Percentiles rank a stretch among this genome's conserved stretches.
phyloP scores from a whole-genome alignment of 768 basidiomycete genomes.

The Serpula lacrymans region DNA sequence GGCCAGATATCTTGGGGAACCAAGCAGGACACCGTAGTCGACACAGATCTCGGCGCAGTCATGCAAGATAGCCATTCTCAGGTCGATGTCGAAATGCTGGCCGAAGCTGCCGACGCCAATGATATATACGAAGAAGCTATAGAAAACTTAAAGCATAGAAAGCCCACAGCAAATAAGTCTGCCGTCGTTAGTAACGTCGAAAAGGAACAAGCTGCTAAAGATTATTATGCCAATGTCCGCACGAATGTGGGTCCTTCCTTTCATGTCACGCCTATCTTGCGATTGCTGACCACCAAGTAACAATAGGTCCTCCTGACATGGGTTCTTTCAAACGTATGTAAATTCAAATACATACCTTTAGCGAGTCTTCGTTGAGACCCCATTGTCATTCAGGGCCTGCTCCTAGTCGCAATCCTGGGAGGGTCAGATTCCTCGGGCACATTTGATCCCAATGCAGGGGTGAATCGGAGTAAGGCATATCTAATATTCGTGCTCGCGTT shows the following conservation, averaged over 20 bases:
- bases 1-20: constrained; percentile 89
- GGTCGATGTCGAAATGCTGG: constrained; percentile 85
- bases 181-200: constrained; percentile 46
- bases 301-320: constrained; percentile 70
- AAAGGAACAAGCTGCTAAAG: constrained; percentile 70
- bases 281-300: too few relatives aligned
- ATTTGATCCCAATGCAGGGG: constrained; percentile 46
- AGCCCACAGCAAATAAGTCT: constrained; percentile 32
- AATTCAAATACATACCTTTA: not conserved
- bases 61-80: constrained; percentile 76
- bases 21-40: constrained; percentile 77
- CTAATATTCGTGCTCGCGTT: constrained; percentile 79
- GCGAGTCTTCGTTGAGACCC: not conserved
- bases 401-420: constrained; percentile 68
- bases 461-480: constrained; percentile 67
- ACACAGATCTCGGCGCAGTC: constrained; percentile 80
- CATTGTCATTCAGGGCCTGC: constrained; percentile 49
- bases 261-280: not conserved
- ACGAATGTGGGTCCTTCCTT: constrained; percentile 59
- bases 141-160: constrained; percentile 61
- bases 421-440: constrained; percentile 53
- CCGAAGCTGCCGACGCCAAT: constrained; percentile 79
- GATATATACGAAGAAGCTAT: constrained; percentile 83
- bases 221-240: constrained; percentile 85
- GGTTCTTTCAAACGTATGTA: constrained; percentile 78